phyloP scores from a whole-genome alignment of 352 stramenopile genomes.

The Phytophthora quininea region DNA sequence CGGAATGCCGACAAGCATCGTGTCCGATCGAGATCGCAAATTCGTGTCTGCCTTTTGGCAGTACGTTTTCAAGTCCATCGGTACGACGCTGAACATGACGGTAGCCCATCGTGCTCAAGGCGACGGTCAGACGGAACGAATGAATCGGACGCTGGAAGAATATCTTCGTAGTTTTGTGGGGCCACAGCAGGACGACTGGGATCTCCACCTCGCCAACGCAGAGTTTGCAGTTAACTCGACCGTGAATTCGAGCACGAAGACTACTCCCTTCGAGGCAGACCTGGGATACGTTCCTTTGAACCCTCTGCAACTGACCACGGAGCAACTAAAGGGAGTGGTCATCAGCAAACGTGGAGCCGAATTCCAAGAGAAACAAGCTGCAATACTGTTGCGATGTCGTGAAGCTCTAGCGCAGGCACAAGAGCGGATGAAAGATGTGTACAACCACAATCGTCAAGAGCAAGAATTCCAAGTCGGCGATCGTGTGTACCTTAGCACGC shows the following conservation, averaged over 20 bases:
- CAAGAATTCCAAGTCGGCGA: neutral
- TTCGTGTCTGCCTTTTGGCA: slow-evolving; percentile 18
- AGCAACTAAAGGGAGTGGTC: too few relatives aligned
- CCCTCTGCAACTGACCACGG: too few relatives aligned
- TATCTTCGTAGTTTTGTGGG: slow-evolving; percentile 10
- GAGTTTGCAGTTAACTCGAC: slow-evolving; percentile 3
- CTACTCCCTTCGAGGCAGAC: too few relatives aligned
- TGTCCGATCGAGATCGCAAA: slow-evolving; percentile 22
- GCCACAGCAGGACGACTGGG: slow-evolving; percentile 16
- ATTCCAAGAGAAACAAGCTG: slow-evolving; percentile 5
- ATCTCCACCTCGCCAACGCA: slow-evolving; percentile 11
- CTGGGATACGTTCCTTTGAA: too few relatives aligned
- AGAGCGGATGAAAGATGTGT: neutral
- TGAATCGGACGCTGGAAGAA: slow-evolving; percentile 17
- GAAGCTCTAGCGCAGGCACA: neutral
- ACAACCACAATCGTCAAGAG: neutral
- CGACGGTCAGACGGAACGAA: slow-evolving; percentile 18
- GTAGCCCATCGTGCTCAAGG: slow-evolving; percentile 10
- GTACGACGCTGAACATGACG: too few relatives aligned
- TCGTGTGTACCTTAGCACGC: slow-evolving; percentile 9
- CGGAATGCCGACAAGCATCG: slow-evolving; percentile 15
- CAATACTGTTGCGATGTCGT: neutral
- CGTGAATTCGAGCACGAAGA: too few relatives aligned
- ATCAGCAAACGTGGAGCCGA: neutral
- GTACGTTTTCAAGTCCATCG: too few relatives aligned